Percentiles rank a stretch among this genome's conserved stretches.
Evolutionary conservation across 805 yeast genomes (phyloP).

Genomic region (Saccharomyces jurei): DNA sequence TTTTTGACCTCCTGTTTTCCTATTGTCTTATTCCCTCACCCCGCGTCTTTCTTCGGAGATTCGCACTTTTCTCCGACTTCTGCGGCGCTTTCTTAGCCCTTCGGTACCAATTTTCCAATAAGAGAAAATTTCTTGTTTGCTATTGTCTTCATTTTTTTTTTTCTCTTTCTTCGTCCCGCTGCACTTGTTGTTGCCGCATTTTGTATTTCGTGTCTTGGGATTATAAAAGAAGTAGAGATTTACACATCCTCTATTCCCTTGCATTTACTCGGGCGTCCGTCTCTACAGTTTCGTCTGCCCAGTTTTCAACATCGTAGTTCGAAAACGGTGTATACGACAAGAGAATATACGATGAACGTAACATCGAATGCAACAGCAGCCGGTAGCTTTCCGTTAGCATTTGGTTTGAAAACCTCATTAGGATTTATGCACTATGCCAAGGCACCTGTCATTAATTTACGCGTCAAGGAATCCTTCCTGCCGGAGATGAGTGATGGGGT

Average conservation of each 20-base stretch:
- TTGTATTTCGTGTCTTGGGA: neutral
- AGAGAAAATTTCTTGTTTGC: neutral
- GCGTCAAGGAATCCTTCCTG: neutral
- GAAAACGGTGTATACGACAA: neutral
- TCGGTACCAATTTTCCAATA: neutral
- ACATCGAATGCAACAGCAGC: neutral
- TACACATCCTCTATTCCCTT: neutral
- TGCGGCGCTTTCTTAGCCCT: neutral
- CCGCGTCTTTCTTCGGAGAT: neutral
- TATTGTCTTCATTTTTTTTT: neutral
- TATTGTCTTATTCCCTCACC: neutral
- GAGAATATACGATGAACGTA: neutral
- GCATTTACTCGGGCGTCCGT: neutral
- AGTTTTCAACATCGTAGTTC: neutral
- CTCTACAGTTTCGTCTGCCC: neutral
- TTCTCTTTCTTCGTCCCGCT: neutral
- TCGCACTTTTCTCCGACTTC: neutral
- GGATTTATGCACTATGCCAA: slow-evolving; percentile 18
- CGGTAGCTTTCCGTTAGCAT: neutral
- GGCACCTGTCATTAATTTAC: slow-evolving; percentile 23
- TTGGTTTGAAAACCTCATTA: slow-evolving; percentile 8
- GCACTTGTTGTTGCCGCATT: neutral
- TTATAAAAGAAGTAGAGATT: neutral
- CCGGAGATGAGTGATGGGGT: slow-evolving; percentile 53
- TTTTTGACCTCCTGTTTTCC: neutral